A percentile compares a stretch with the other conserved stretches of the same genome.
Evolutionary conservation across 306 rosid genomes (phyloP).

Genomic region (Luffa acutangula): DNA sequence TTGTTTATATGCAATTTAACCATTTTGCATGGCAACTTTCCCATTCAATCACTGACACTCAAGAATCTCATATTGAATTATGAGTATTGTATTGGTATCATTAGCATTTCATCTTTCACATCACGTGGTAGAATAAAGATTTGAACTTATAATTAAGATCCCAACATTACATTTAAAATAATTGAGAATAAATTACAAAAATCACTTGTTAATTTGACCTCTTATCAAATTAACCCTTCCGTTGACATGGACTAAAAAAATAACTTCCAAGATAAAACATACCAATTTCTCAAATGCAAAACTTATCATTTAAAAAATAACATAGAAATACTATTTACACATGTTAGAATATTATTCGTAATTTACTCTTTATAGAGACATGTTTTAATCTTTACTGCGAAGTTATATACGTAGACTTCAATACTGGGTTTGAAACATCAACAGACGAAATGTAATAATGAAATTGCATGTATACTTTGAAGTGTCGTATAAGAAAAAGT

Average conservation of each 20-base stretch:
- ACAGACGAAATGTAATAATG: no score
- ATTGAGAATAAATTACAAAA: no score
- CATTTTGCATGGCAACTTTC: no score
- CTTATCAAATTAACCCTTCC: no score
- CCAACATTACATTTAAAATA: no score
- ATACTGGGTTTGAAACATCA: not conserved
- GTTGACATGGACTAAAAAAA: not conserved
- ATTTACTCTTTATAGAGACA: not conserved
- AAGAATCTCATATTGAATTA: no score
- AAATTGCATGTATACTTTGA: not conserved
- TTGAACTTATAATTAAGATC: no score
- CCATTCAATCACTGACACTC: no score
- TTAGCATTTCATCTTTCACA: no score
- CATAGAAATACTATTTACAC: not conserved
- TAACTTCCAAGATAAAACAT: not conserved
- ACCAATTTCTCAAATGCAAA: not conserved
- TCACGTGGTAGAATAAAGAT: no score
- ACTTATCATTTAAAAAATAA: not conserved
- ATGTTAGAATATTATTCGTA: not conserved
- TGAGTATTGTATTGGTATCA: no score
- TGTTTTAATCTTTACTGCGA: not conserved
- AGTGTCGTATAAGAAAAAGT: not conserved
- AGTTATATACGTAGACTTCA: not conserved
- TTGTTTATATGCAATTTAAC: no score
- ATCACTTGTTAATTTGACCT: not conserved